Conservation (phyloP, 2,329 filamentous ascomycete genomes). For the Parascedosporium putredinis region DNA sequence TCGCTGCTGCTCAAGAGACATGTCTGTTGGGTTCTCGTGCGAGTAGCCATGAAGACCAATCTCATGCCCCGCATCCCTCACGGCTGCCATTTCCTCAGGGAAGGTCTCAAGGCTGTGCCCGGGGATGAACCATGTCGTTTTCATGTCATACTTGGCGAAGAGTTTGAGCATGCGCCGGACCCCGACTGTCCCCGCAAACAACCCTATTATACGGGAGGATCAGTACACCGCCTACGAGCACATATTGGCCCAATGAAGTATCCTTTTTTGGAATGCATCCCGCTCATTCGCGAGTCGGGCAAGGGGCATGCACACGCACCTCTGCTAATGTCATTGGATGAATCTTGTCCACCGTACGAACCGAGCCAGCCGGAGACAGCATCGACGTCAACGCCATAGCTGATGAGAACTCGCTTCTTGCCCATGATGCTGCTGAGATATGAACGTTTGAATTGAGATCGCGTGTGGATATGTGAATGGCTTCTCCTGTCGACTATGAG, state of each 20-base stretch:
- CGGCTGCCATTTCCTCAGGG: slow-evolving; percentile 31
- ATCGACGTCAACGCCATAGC: slow-evolving; percentile 65
- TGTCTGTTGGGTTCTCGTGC: slow-evolving; percentile 62
- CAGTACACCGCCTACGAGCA: no score
- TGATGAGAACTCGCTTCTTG: slow-evolving; percentile 27
- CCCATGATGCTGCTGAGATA: slow-evolving; percentile 23
- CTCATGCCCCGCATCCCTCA: slow-evolving; percentile 36
- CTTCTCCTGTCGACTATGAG: no score
- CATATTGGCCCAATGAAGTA: no score
- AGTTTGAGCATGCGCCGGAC: slow-evolving; percentile 57
- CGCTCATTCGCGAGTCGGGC: not conserved
- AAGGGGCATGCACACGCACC: slow-evolving; percentile 28
- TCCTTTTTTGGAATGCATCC: no score
- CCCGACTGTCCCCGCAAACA: slow-evolving; percentile 60
- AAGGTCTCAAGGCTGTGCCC: slow-evolving; percentile 39
- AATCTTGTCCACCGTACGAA: slow-evolving; percentile 64
- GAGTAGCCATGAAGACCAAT: slow-evolving; percentile 59
- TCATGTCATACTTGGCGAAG: slow-evolving; percentile 63
- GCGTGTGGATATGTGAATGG: no score
- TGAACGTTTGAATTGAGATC: no score
- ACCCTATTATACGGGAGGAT: slow-evolving; percentile 31
- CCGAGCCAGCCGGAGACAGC: slow-evolving; percentile 70
- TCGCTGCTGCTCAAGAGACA: slow-evolving; percentile 65
- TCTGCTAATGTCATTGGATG: slow-evolving; percentile 60
- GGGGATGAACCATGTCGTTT: slow-evolving; percentile 45